Evolutionary conservation across 1,284 basidiomycete species (phyloP).

Genomic region (Tilletiaria anomala): DNA sequence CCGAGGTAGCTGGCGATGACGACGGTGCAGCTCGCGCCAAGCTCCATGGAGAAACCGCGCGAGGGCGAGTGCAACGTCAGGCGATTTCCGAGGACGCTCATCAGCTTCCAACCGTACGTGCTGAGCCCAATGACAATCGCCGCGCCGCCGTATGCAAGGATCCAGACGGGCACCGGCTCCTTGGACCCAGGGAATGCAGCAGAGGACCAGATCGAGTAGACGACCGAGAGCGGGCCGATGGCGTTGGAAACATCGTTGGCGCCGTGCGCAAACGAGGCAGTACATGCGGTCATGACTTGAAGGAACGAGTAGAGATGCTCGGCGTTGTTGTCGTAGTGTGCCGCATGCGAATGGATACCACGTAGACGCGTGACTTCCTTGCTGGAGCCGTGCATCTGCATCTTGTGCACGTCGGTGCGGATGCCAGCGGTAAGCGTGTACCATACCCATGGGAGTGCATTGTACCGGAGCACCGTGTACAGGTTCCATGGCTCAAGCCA

Average conservation of each 20-base stretch:
- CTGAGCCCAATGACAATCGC: constrained; percentile 14
- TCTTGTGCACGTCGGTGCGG: too few species aligned
- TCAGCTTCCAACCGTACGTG: constrained; percentile 15
- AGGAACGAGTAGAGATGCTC: constrained; percentile 19
- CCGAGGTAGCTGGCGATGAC: constrained; percentile 8
- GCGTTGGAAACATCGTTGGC: constrained; percentile 19
- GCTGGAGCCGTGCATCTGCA: too few species aligned
- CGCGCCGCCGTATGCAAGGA: constrained; percentile 12
- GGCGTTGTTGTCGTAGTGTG: constrained; percentile 14
- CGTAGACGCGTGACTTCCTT: too few species aligned
- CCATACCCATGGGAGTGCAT: too few species aligned
- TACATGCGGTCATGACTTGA: constrained; percentile 19
- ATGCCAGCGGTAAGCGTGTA: too few species aligned
- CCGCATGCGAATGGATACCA: background rate
- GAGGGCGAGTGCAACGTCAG: constrained; percentile 18
- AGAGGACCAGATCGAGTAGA: constrained; percentile 12
- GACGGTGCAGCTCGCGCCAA: constrained; percentile 14
- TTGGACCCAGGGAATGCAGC: constrained; percentile 2
- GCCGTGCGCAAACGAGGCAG: constrained; percentile 16
- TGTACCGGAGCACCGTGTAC: too few species aligned
- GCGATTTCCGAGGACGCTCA: constrained; percentile 16
- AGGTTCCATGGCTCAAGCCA: too few species aligned
- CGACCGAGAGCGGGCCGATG: constrained; percentile 14
- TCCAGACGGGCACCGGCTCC: constrained; percentile 12
- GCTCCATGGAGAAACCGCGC: constrained; percentile 19